Conservation (phyloP, 495 filamentous ascomycete species). For the Sabuloglossum arenarium region DNA sequence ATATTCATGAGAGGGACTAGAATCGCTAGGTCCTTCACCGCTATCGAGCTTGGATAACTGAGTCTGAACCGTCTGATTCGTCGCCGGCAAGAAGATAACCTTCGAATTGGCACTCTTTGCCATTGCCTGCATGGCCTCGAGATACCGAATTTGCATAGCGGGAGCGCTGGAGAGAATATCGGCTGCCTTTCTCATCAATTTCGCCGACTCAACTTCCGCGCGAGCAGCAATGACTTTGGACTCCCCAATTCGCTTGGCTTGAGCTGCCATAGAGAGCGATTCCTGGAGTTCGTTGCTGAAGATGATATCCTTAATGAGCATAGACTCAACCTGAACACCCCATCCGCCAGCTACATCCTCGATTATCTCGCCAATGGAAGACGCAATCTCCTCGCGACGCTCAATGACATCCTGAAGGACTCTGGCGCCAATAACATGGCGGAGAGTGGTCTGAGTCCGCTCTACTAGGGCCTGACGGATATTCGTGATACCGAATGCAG, state of each 20-base stretch:
- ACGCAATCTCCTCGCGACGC: slow-evolving; percentile 90
- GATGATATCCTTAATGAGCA: slow-evolving; percentile 99
- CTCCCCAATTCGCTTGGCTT: slow-evolving; percentile 95
- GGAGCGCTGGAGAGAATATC: slow-evolving; percentile 86
- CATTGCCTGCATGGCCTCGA: slow-evolving; percentile 99
- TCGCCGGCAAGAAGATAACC: slow-evolving; percentile 81
- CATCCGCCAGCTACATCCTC: slow-evolving; percentile 86
- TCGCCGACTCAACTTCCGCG: slow-evolving; percentile 91
- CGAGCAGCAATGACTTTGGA: slow-evolving; percentile 94
- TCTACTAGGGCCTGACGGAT: slow-evolving; percentile 87
- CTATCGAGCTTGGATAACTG: slow-evolving; percentile 28
- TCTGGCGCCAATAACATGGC: slow-evolving; percentile 90
- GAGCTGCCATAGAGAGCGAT: slow-evolving; percentile 98
- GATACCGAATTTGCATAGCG: slow-evolving; percentile 96
- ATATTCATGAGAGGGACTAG: slow-evolving; percentile 23
- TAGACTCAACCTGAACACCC: slow-evolving; percentile 91
- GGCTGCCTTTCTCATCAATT: slow-evolving; percentile 93
- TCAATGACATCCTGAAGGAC: slow-evolving; percentile 98
- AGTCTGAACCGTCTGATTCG: slow-evolving; percentile 26
- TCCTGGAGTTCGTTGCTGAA: slow-evolving; percentile 94
- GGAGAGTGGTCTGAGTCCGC: slow-evolving; percentile 93
- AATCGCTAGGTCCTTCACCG: slow-evolving; percentile 32
- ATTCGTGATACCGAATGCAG: slow-evolving; percentile 91
- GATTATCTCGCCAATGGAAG: slow-evolving; percentile 90
- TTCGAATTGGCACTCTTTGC: slow-evolving; percentile 89